Conservation (phyloP, 179 eudicot species). For the Beta corolliflora region DNA sequence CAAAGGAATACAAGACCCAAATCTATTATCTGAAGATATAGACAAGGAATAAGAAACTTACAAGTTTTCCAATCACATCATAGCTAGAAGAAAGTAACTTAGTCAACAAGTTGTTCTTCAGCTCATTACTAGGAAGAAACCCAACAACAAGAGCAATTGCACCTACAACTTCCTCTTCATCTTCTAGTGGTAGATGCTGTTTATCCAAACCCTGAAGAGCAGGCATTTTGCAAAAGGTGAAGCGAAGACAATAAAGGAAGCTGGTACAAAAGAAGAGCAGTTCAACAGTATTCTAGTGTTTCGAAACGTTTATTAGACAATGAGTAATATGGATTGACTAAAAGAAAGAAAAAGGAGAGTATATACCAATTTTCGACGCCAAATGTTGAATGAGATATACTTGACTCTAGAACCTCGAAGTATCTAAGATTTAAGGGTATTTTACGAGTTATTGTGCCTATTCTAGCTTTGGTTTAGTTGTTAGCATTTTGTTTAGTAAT, state of each 20-base stretch:
- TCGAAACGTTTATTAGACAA: constrained; percentile 2
- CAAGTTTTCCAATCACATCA: constrained; percentile 77
- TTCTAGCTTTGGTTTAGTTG: too few species aligned
- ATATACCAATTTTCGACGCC: too few species aligned
- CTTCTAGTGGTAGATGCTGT: constrained; percentile 68
- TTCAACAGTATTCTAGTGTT: neutral
- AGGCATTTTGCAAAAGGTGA: constrained; percentile 10
- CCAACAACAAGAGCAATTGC: constrained; percentile 72
- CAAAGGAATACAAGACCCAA: neutral
- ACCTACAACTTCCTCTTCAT: constrained; percentile 86
- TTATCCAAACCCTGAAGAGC: constrained; percentile 65
- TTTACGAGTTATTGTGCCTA: too few species aligned
- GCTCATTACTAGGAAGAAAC: constrained; percentile 61
- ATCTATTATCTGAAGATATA: neutral
- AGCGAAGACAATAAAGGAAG: neutral
- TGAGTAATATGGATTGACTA: neutral
- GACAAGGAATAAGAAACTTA: constrained; percentile 39
- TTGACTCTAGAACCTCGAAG: too few species aligned
- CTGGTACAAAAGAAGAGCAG: constrained; percentile 1
- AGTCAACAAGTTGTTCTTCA: constrained; percentile 71
- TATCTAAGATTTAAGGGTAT: too few species aligned
- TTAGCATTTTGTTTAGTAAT: too few species aligned
- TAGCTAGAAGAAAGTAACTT: constrained; percentile 76
- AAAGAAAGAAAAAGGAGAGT: neutral
- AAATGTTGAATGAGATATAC: too few species aligned